Evolutionary conservation across 257 asterid genomes (phyloP).

Genomic region (Solanum acaule): DNA sequence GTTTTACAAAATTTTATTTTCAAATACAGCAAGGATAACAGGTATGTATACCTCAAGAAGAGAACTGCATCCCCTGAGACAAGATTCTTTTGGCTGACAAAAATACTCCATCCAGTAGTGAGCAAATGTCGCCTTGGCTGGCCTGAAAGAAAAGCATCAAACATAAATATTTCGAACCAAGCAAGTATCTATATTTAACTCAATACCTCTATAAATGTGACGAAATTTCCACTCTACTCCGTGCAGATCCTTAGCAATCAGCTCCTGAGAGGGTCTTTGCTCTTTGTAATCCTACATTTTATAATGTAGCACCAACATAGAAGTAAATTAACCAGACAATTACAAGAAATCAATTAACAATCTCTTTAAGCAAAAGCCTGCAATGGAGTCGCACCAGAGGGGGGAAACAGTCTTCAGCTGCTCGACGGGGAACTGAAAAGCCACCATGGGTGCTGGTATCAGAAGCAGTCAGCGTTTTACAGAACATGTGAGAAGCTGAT

Average conservation of each 20-base stretch:
- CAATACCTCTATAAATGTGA: constrained; percentile 89
- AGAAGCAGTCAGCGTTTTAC: constrained; percentile 95
- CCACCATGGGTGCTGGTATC: constrained; percentile 99
- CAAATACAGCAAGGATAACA: neutral
- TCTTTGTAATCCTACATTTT: constrained; percentile 67
- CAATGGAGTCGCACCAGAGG: constrained; percentile 58
- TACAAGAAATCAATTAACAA: neutral
- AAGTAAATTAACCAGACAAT: neutral
- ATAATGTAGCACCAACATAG: neutral
- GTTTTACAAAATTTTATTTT: neutral
- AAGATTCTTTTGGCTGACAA: constrained; percentile 88
- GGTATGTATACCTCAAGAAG: constrained; percentile 57
- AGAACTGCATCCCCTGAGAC: constrained; percentile 91
- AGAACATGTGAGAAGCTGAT: constrained; percentile 92
- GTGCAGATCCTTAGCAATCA: constrained; percentile 82
- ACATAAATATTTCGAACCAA: neutral
- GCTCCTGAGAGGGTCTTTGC: constrained; percentile 96
- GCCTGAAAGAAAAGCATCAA: constrained; percentile 43
- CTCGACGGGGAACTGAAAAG: constrained; percentile 96
- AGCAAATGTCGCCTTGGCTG: constrained; percentile 99
- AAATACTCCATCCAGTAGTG: constrained; percentile 96
- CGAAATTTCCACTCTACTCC: constrained; percentile 97
- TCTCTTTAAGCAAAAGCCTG: neutral
- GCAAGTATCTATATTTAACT: neutral
- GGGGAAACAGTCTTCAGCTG: constrained; percentile 99